Conservation (phyloP, 352 stramenopile genomes). For the Pilasporangium apinafurcum region DNA sequence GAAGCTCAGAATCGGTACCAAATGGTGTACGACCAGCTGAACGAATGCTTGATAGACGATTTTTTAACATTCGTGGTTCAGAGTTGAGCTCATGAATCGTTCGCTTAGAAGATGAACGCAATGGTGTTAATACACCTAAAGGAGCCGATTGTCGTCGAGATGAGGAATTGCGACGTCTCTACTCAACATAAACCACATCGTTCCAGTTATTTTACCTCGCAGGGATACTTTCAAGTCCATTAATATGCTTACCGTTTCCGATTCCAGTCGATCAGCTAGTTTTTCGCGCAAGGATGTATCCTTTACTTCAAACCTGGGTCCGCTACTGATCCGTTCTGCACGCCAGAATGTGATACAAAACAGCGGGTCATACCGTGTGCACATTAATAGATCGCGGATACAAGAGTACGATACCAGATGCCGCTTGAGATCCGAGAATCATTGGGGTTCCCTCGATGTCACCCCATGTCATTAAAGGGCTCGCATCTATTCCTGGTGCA, state of each 20-base stretch:
- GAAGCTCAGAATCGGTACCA: slow-evolving; percentile 56
- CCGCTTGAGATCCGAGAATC: slow-evolving; percentile 29
- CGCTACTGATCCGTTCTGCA: slow-evolving; percentile 28
- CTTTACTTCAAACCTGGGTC: slow-evolving; percentile 57
- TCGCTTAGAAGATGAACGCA: slow-evolving; percentile 10
- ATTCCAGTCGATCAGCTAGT: slow-evolving; percentile 51
- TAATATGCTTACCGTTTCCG: slow-evolving; percentile 34
- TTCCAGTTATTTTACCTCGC: background rate
- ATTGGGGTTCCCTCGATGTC: slow-evolving; percentile 78
- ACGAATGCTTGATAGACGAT: slow-evolving; percentile 42
- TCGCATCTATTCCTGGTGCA: slow-evolving; percentile 60
- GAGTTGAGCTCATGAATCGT: slow-evolving; percentile 7
- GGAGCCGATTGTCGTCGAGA: slow-evolving; percentile 6
- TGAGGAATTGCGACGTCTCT: slow-evolving; percentile 17
- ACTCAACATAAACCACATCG: background rate
- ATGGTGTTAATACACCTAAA: background rate
- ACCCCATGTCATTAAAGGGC: slow-evolving; percentile 82
- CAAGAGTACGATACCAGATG: slow-evolving; percentile 20
- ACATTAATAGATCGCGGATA: background rate
- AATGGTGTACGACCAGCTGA: slow-evolving; percentile 39
- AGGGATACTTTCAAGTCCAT: no score
- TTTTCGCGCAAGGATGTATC: slow-evolving; percentile 59
- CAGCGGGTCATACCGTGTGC: no score
- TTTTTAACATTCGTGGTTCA: slow-evolving; percentile 27
- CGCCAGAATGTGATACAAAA: slow-evolving; percentile 1